Evolutionary conservation across 805 yeast species (phyloP), one percentile per base, ranked within the genome.

Genomic region (Zygosaccharomyces bisporus): DNA sequence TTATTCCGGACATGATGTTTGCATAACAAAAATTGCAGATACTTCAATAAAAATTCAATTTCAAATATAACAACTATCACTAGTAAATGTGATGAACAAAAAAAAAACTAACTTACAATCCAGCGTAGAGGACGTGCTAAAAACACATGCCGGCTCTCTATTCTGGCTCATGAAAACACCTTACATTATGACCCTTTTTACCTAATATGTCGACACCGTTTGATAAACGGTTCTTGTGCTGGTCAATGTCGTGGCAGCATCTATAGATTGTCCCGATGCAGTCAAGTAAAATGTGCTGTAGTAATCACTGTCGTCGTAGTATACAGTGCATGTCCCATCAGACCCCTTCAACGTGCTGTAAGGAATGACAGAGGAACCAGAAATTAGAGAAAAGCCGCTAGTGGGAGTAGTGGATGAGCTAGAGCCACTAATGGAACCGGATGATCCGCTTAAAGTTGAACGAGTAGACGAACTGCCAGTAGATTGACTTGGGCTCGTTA

Each of bases 161-260:
- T 25, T 10, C 16, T 37, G 40, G 21, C 21, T 9, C 24, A 37
- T 24, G 13, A 37, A 23, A 20, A 37, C 17, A 23, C 32, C 38
- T 32, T 17, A 20, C 40, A 25, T 37, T 37, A 18, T 6, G 30
- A 35, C 18, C 5, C 23, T 34, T 34, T 18, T 12, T 12, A 24
- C 10, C 21, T 34, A 39, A 39, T 19, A 18, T 14, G 20, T 30
- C 13, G 55, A 43, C 21, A 56, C 34, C 6, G 67, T 63, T 25
- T 51, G 48, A 39, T 53, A 57, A 6, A 53, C 52, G 4, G 56
- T 53, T 33, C 47, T 55, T 6, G 66, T 61, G 35, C 63, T 60
- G 6, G 67, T 63, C 35, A 59, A 49, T 9, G 68, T 63, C 5
- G 66, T 60, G n/a, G 61, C 61, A 12, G 66, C 66, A 56, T 61